Base-by-base conservation (phyloP, 495 filamentous ascomycete species). In the Podospora appendiculata region DNA sequence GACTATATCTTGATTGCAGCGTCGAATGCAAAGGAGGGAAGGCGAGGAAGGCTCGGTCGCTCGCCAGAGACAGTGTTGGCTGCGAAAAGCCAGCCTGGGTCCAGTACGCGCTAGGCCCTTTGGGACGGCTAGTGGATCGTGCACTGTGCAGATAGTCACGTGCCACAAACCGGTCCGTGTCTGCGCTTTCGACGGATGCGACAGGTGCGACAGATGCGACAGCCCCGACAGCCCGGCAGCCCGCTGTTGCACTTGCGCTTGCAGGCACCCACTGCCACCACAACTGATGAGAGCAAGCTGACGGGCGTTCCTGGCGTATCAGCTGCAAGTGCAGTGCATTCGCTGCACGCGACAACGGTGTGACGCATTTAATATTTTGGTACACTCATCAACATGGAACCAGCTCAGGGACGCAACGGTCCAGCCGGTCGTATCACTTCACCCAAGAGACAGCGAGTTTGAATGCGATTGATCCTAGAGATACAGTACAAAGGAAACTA, bases 1-100 rank as follows among this genome's bases (percentile, higher is more conserved):
- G 45, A 43, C 14, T 45, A 54, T 60, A 2, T 58, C 54, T 48
- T 43, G 25, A 35, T 34, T 42, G 36, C 43, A 42, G 40, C 51
- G 46, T 51, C 47, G 54, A 17, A 54, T 47, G 56, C 56, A 49
- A 40, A 52, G 54, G 36, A 45, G 19, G 25, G 53, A 55, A 50
- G 47, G 51, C 36, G 48, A 41, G 16, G 54, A 58, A 38, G 43
- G 52, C 58, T 38, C 45, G 34, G 48, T 51, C 49, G 41, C 46
- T 48, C 41, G 41, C 47, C 53, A 50, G n/a, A 3, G 16, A 32
- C 40, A 38, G 50, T 47, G 43, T 25, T 64, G 59, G 59, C 57
- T 56, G 41, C 60, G 51, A 60, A 60, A 62, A 62, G 59, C 59
- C 57, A 62, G 53, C 50, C 45, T 43, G 53, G 53, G 56, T 10